Evolutionary conservation across 768 basidiomycete species (phyloP).

Genomic region (Austroboletus eburneus): DNA sequence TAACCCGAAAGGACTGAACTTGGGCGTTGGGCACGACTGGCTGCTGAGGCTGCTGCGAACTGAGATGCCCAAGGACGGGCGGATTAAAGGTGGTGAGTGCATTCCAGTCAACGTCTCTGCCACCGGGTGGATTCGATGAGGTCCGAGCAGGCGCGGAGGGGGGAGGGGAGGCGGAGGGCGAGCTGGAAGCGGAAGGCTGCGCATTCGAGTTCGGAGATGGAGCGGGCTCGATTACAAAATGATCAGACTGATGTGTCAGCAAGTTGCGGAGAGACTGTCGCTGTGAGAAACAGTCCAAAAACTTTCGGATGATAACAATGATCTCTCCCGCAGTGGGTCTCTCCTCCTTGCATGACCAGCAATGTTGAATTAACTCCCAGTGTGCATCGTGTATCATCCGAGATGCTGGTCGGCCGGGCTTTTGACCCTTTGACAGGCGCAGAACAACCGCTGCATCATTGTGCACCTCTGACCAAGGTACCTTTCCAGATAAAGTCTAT

Average conservation of each 20-base stretch:
- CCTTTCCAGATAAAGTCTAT: not conserved
- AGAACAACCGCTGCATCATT: not conserved
- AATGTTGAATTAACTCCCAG: not conserved
- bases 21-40: conserved; percentile 9
- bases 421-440: not conserved
- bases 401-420: not conserved
- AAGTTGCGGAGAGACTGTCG: not conserved
- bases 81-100: too few relatives aligned
- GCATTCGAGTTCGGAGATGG: too few relatives aligned
- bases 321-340: not conserved
- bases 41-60: conserved; percentile 19
- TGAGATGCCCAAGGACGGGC: too few relatives aligned
- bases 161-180: too few relatives aligned
- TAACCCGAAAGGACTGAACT: conserved; percentile 15
- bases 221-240: too few relatives aligned
- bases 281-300: not conserved
- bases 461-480: not conserved
- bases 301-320: not conserved
- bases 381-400: not conserved
- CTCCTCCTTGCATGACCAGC: not conserved
- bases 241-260: not conserved
- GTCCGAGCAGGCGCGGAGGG: too few relatives aligned
- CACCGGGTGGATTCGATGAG: too few relatives aligned
- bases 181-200: too few relatives aligned
- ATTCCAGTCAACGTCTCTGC: too few relatives aligned